These are phyloP conservation scores for Ceratocystiopsis minuta DNA, from an alignment of 2,329 filamentous ascomycete species.

Conservation along the genomic window DNA sequence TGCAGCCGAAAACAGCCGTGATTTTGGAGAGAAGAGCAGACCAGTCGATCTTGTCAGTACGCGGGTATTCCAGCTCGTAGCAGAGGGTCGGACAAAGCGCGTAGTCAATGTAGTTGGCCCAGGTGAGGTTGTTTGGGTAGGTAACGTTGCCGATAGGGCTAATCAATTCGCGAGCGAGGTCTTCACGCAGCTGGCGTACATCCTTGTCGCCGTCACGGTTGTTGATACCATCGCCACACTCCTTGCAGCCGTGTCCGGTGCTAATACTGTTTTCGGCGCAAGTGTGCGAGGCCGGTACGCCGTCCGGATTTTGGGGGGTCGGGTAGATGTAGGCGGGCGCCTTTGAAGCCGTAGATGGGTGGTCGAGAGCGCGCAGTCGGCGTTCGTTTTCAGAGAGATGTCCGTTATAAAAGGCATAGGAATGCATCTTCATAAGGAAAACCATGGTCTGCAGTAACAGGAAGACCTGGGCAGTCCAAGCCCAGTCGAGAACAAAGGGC, in stretches of 20 bases:
- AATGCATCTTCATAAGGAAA: conserved; percentile 98
- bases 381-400: conserved; percentile 78
- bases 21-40: conserved; percentile 69
- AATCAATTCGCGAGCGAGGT: conserved; percentile 77
- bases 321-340: conserved; percentile 63
- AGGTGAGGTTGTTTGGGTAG: conserved; percentile 76
- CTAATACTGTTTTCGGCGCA: no score
- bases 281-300: conserved; percentile 13
- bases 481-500: conserved; percentile 76
- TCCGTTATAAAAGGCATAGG: conserved; percentile 94
- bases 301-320: conserved; percentile 34
- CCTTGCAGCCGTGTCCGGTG: no score
- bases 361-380: conserved; percentile 62
- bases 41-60: conserved; percentile 58
- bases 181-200: conserved; percentile 57
- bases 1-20: conserved; percentile 82
- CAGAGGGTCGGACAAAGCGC: conserved; percentile 87
- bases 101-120: conserved; percentile 69
- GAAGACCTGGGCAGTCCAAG: conserved; percentile 95
- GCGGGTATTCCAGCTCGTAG: conserved; percentile 93
- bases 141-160: conserved; percentile 79
- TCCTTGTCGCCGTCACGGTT: conserved; percentile 19
- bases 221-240: no score
- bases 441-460: conserved; percentile 79
- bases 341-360: conserved; percentile 50